These are phyloP conservation scores for Fusarium drepaniforme DNA, from an alignment of 2,329 filamentous ascomycete genomes.

Conservation along the genomic window DNA sequence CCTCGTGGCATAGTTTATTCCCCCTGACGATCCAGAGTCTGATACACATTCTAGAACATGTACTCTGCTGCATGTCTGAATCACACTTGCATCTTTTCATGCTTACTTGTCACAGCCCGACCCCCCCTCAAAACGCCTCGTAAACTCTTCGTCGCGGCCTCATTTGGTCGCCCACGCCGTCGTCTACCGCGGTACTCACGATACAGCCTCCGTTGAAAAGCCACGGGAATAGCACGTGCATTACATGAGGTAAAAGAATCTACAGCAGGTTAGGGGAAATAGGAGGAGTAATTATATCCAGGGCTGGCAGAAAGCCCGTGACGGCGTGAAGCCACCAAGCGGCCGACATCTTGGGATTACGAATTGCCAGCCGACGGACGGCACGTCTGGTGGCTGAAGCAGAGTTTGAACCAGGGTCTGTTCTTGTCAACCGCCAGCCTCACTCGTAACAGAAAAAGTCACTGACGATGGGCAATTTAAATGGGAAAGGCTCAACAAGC, in stretches of 20 bases:
- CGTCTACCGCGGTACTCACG: neutral
- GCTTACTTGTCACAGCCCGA: neutral
- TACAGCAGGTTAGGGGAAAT: neutral
- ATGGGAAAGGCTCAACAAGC: neutral
- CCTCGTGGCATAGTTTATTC: neutral
- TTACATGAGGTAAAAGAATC: neutral
- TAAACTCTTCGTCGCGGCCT: neutral
- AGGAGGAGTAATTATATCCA: neutral
- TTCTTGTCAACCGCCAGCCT: neutral
- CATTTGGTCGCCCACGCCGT: neutral
- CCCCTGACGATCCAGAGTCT: constrained; percentile 1
- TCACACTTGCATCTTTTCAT: neutral
- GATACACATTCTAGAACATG: constrained; percentile 2
- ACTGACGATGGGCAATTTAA: neutral
- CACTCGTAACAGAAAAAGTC: neutral
- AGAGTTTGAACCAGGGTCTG: neutral
- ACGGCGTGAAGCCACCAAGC: neutral
- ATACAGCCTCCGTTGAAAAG: neutral
- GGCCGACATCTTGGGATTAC: neutral
- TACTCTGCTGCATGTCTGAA: neutral
- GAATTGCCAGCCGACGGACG: neutral
- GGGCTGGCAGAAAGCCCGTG: neutral
- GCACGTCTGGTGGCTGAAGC: neutral
- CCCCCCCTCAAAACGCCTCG: neutral
- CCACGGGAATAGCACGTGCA: neutral